These are phyloP conservation scores for Silybum marianum DNA, from an alignment of 129 eudicot species.

Conservation along the genomic window DNA sequence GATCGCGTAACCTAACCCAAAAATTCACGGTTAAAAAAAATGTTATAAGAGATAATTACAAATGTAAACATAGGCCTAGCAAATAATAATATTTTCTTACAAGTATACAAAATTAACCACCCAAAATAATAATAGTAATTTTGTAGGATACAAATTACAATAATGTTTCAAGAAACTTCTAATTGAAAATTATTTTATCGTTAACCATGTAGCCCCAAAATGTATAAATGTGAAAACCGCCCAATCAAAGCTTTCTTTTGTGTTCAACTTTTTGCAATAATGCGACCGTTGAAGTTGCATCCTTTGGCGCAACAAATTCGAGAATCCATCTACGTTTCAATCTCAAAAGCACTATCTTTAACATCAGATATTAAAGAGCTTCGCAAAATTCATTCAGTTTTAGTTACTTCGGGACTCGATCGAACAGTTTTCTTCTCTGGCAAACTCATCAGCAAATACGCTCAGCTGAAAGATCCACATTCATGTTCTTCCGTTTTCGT, in stretches of 20 bases:
- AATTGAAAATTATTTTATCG: not conserved
- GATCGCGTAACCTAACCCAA: too few species aligned
- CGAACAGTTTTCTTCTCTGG: slow-evolving; percentile 52
- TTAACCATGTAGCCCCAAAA: not conserved
- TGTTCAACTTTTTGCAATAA: not conserved
- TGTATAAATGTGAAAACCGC: not conserved
- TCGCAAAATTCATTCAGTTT: slow-evolving; percentile 47
- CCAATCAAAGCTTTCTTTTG: not conserved
- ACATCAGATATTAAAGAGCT: slow-evolving; percentile 37
- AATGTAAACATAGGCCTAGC: too few species aligned
- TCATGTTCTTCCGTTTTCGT: slow-evolving; percentile 42
- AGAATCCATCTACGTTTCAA: slow-evolving; percentile 26
- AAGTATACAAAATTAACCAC: too few species aligned
- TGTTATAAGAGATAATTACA: too few species aligned
- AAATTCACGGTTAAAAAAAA: too few species aligned
- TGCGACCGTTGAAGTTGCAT: slow-evolving; percentile 37
- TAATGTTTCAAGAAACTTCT: not conserved
- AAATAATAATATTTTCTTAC: too few species aligned
- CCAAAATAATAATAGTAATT: too few species aligned
- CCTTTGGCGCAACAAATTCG: slow-evolving; percentile 22
- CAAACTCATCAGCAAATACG: slow-evolving; percentile 57
- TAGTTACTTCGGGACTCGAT: slow-evolving; percentile 48
- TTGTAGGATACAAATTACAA: too few species aligned
- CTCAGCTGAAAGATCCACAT: slow-evolving; percentile 49
- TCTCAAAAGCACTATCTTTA: slow-evolving; percentile 44